phyloP scores from a whole-genome alignment of 306 rosid genomes.

The Cucurbita ficifolia region DNA sequence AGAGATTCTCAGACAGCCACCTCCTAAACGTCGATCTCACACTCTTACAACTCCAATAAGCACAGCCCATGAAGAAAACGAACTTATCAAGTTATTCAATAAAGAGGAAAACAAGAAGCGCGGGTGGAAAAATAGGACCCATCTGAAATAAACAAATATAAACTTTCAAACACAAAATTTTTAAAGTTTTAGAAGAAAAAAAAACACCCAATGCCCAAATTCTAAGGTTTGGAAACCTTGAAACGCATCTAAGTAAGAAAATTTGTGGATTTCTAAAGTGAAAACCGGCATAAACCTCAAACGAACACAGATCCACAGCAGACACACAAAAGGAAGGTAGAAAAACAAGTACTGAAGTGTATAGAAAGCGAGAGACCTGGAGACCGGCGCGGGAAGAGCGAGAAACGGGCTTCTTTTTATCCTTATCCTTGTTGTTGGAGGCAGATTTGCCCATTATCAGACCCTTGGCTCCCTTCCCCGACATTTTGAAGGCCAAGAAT shows the following conservation, averaged over 20 bases:
- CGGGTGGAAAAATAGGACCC: not conserved
- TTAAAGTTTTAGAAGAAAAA: not conserved
- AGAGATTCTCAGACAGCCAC: not conserved
- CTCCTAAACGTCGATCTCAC: not conserved
- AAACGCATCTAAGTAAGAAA: not conserved
- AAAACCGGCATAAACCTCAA: not conserved
- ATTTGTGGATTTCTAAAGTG: not conserved
- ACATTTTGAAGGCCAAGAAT: not conserved
- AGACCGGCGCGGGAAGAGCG: conserved; percentile 14
- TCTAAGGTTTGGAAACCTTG: not conserved
- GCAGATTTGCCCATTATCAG: conserved; percentile 13
- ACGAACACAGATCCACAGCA: not conserved
- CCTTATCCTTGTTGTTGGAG: conserved; percentile 12
- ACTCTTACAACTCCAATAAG: not conserved
- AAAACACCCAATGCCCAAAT: not conserved
- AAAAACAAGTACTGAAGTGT: not conserved
- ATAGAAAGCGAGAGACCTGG: not conserved
- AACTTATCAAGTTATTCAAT: not conserved
- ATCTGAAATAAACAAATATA: not conserved
- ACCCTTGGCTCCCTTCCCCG: conserved; percentile 17
- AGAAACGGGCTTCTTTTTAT: conserved; percentile 11
- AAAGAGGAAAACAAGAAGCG: not conserved
- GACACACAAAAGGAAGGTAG: not conserved
- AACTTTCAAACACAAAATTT: not conserved
- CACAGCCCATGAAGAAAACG: not conserved